phyloP scores from a whole-genome alignment of 2,329 filamentous ascomycete species.

The Fusarium xylarioides region DNA sequence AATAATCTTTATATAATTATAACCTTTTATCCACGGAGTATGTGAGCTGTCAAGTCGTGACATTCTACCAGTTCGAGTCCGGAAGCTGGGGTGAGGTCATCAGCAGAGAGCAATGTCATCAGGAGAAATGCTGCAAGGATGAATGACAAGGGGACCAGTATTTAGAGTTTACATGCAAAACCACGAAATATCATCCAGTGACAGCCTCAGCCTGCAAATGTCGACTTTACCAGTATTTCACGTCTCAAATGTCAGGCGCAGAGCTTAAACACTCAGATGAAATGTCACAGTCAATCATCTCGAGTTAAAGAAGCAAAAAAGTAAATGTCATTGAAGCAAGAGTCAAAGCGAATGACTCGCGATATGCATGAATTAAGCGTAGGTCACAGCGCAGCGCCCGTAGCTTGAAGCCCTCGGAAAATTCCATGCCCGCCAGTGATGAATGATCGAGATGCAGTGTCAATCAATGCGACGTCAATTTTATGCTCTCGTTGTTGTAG shows the following conservation, averaged over 20 bases:
- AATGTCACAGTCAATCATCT: not conserved
- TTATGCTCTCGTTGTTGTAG: not conserved
- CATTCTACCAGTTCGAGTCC: not conserved
- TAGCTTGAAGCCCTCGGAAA: not conserved
- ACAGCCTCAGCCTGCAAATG: not conserved
- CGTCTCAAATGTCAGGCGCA: not conserved
- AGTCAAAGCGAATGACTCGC: constrained; percentile 3
- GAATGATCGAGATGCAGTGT: not conserved
- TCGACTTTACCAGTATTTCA: not conserved
- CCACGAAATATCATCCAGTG: not conserved
- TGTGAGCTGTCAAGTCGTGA: constrained; percentile 5
- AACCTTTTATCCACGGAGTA: not conserved
- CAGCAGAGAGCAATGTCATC: not conserved
- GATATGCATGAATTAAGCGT: not conserved
- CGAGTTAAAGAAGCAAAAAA: not conserved
- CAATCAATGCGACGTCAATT: not conserved
- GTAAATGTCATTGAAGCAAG: not conserved
- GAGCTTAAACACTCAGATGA: not conserved
- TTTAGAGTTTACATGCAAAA: constrained; percentile 11
- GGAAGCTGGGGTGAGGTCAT: not conserved
- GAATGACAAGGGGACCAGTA: not conserved
- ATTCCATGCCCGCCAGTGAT: not conserved
- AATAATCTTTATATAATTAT: not conserved
- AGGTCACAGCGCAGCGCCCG: not conserved
- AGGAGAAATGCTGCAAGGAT: not conserved